Evolutionary conservation across 2,329 filamentous ascomycete species (phyloP), one percentile per base, ranked within the genome.

Genomic region (Gaeumannomyces tritici): DNA sequence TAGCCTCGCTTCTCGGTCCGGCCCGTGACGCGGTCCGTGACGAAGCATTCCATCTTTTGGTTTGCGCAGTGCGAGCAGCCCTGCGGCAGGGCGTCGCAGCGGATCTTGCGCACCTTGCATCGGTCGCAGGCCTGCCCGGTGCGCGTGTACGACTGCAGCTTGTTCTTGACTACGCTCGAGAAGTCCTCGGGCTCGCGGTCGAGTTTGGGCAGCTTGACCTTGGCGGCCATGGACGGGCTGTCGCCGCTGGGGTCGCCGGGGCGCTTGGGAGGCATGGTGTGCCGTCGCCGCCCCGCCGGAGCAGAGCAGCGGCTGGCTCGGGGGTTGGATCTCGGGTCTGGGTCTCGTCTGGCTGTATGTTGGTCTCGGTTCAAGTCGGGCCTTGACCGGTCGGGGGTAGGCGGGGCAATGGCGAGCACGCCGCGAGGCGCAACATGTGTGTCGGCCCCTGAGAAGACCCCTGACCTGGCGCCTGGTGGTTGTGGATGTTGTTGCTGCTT

Each of bases 41-140:
- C 92, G 75, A 85, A 88, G 76, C 91, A 96, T 70, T 90, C 84
- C 68, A 89, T 85, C 66, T 85, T 86, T 71, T 90, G 89, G 73
- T 89, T 86, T 68, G 85, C 78, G 77, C 91, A 96, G 69, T 90
- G 89, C 65, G 89, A 90, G 76, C 91, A 96, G 65, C 90, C 91
- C 24, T 62, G 55, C 18, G 63, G 61, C 27, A 63, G 54, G 33
- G 63, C 63, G 33, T 96, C 91, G 79, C 91, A 96, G 71, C 90
- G 86, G 69, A 96, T 96, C 76, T 96, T 96, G 68, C 91, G 86
- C 63, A 91, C 89, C 83, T 93, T 95, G 81, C 91, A 96, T 62
- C 91, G 83, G 75, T 96, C 91, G 80, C 91, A 96, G 35, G 91
- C 91, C 76, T 96, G 91, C 12, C 91, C 91, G 0, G 91, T 96